Evolutionary conservation across 208 protist genomes (phyloP).

Genomic region (Histomonas meleagridis): DNA sequence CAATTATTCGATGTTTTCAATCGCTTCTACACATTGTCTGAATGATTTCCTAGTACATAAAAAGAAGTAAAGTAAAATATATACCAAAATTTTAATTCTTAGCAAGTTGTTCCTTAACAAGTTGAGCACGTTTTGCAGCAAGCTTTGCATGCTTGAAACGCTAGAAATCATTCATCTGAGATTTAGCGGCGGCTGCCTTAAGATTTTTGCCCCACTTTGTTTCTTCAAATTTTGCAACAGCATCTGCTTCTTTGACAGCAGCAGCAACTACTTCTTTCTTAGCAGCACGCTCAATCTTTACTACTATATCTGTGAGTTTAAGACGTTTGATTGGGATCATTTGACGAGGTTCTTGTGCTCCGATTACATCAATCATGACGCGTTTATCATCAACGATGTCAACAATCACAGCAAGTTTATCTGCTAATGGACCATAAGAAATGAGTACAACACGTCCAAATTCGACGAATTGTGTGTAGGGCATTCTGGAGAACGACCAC

Average conservation of each 20-base stretch:
- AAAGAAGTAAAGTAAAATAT: too few species aligned
- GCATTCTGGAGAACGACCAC: not conserved
- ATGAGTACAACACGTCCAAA: constrained; percentile 43
- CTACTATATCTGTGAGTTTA: not conserved
- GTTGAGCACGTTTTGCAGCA: not conserved
- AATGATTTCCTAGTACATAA: too few species aligned
- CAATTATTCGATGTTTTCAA: too few species aligned
- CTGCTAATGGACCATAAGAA: constrained; percentile 40
- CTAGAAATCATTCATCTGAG: constrained; percentile 13
- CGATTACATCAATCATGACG: not conserved
- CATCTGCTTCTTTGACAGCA: not conserved
- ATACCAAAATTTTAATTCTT: too few species aligned
- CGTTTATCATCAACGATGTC: constrained; percentile 39
- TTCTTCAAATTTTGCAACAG: not conserved
- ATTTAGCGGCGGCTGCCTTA: not conserved
- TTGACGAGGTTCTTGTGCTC: not conserved
- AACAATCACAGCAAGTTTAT: constrained; percentile 43
- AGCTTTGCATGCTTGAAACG: constrained; percentile 26
- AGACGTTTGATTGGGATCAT: not conserved
- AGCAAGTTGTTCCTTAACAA: not conserved
- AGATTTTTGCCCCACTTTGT: not conserved
- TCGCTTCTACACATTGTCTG: too few species aligned
- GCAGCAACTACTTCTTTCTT: not conserved
- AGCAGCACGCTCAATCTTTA: constrained; percentile 1
- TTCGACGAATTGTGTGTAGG: constrained; percentile 39